phyloP scores from a whole-genome alignment of 805 yeast species.

The Phaffomyces antillensis region DNA sequence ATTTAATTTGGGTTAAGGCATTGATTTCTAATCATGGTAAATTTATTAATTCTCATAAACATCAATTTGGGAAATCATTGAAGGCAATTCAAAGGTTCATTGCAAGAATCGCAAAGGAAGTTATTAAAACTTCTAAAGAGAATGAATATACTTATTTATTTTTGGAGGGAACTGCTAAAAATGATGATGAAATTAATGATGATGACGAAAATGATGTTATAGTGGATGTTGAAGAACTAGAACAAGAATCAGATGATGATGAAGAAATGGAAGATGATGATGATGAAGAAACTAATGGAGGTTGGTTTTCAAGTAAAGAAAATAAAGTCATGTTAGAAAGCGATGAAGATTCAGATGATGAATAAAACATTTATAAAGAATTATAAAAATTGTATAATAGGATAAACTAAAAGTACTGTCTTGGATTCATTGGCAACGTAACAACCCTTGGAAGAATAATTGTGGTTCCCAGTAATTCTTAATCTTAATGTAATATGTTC shows the following conservation, averaged over 20 bases:
- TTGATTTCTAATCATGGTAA: constrained; percentile 70
- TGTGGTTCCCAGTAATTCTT: no score
- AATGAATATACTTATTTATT: constrained; percentile 51
- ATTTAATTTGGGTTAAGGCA: constrained; percentile 71
- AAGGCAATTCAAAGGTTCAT: constrained; percentile 72
- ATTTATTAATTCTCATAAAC: constrained; percentile 56
- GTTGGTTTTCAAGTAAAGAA: constrained; percentile 21
- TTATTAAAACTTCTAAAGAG: constrained; percentile 45
- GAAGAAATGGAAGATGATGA: constrained; percentile 11
- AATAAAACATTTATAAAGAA: background rate
- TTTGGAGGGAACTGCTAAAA: constrained; percentile 26
- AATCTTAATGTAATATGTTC: no score
- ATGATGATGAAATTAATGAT: constrained; percentile 4
- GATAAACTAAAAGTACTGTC: no score
- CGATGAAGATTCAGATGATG: constrained; percentile 5
- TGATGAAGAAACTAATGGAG: constrained; percentile 19
- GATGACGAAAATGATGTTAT: constrained; percentile 7
- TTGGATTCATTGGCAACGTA: no score
- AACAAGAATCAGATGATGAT: constrained; percentile 6
- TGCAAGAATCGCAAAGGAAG: constrained; percentile 66
- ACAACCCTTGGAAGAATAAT: no score
- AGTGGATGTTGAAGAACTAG: constrained; percentile 7
- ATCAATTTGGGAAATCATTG: constrained; percentile 54
- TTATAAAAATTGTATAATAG: background rate
- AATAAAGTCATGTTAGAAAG: constrained; percentile 1